These are phyloP conservation scores for Leccinum sublutescens DNA, from an alignment of 768 basidiomycete species.

Conservation along the genomic window DNA sequence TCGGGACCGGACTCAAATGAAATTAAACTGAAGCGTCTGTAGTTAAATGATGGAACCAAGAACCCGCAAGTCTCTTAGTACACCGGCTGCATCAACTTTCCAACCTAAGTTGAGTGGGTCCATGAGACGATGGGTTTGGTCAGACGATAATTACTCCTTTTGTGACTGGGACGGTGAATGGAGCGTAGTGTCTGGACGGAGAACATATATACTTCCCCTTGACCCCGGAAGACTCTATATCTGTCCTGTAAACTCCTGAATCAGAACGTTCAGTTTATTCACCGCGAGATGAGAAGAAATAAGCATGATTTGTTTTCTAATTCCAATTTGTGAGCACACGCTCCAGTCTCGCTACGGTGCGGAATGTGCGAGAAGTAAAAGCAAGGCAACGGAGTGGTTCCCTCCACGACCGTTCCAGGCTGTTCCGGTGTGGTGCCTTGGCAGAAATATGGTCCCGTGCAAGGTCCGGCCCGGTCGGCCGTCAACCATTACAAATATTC, in stretches of 20 bases:
- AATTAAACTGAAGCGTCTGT: neutral
- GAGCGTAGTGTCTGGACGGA: neutral
- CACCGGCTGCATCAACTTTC: neutral
- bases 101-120: neutral
- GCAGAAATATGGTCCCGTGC: neutral
- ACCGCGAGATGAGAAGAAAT: neutral
- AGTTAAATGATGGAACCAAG: neutral
- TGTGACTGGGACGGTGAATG: neutral
- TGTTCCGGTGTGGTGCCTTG: neutral
- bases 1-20: neutral
- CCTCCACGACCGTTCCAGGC: neutral
- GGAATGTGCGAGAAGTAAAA: neutral
- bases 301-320: neutral
- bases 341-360: neutral
- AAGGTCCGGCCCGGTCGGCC: conserved; percentile 1
- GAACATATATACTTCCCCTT: neutral
- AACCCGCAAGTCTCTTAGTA: neutral
- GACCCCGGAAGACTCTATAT: neutral
- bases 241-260: neutral
- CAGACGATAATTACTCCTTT: neutral
- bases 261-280: neutral
- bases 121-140: neutral
- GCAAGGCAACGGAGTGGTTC: neutral
- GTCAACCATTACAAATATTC: neutral
- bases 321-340: neutral